Evolutionary conservation across 306 rosid genomes (phyloP).

Genomic region (Cajanus cajan): DNA sequence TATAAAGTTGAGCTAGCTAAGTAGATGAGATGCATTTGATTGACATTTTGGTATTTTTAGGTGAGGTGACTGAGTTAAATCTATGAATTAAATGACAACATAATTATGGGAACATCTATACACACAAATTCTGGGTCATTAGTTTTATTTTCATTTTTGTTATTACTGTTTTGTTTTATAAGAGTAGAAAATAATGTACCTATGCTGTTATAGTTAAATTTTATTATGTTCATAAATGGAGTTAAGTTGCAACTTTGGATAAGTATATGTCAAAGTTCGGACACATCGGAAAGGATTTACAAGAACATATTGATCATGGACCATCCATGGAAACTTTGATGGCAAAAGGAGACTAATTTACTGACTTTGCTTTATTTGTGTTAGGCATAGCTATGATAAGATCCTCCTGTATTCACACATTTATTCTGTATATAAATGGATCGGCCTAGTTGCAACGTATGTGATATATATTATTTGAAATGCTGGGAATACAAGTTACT

Average conservation of each 20-base stretch:
- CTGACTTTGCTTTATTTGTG: not conserved
- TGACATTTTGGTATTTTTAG: conserved; percentile 1
- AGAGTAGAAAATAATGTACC: not conserved
- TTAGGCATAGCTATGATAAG: not conserved
- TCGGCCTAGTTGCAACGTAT: not conserved
- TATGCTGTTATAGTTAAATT: not conserved
- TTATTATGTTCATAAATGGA: not conserved
- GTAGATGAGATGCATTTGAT: not conserved
- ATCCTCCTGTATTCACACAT: not conserved
- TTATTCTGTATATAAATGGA: not conserved
- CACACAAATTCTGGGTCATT: not conserved
- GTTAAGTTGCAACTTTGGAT: conserved; percentile 12
- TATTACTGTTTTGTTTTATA: not conserved
- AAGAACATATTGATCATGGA: not conserved
- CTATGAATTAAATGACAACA: not conserved
- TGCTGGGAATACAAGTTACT: not conserved
- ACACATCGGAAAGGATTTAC: not conserved
- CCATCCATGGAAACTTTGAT: not conserved
- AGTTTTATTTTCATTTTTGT: not conserved
- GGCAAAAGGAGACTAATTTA: not conserved
- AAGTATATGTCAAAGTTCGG: not conserved
- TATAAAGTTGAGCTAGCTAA: not conserved
- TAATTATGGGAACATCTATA: not conserved
- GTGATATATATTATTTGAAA: not conserved
- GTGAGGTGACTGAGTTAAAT: not conserved